phyloP scores from a whole-genome alignment of 2,329 filamentous ascomycete genomes.

The Fusarium sulawesiense region DNA sequence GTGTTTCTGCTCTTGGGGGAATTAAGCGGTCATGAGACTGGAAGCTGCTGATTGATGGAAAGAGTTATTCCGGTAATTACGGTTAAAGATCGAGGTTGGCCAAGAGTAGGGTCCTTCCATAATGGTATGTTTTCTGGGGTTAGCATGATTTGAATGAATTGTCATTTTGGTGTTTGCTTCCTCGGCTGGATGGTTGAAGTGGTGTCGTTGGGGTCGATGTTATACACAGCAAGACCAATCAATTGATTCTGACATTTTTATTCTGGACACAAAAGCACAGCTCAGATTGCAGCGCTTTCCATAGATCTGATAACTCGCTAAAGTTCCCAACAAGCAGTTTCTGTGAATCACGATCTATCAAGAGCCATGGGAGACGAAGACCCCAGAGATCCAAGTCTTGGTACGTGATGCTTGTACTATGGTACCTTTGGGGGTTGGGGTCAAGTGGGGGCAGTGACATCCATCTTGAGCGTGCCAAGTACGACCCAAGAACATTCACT shows the following conservation, averaged over 20 bases:
- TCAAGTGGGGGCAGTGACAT: background rate
- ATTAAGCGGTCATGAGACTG: background rate
- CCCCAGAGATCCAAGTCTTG: background rate
- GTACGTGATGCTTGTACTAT: background rate
- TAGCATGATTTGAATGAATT: background rate
- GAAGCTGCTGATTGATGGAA: conserved; percentile 5
- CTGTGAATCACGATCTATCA: background rate
- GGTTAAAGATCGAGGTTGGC: conserved; percentile 19
- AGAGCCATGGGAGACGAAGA: background rate
- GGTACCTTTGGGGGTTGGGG: background rate
- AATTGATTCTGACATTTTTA: background rate
- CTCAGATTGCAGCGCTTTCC: background rate
- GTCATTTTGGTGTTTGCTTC: background rate
- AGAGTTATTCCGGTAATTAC: conserved; percentile 10
- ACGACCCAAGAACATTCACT: accelerated
- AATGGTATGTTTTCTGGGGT: background rate
- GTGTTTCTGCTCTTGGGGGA: background rate
- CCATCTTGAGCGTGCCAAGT: background rate
- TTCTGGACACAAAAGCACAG: background rate
- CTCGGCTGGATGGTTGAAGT: background rate
- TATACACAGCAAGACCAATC: background rate
- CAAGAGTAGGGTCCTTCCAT: background rate
- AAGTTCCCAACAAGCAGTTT: background rate
- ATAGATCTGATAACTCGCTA: background rate
- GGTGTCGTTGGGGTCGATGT: background rate